Base-by-base conservation (phyloP, 139 green algal species). In the Volvox africanus region DNA sequence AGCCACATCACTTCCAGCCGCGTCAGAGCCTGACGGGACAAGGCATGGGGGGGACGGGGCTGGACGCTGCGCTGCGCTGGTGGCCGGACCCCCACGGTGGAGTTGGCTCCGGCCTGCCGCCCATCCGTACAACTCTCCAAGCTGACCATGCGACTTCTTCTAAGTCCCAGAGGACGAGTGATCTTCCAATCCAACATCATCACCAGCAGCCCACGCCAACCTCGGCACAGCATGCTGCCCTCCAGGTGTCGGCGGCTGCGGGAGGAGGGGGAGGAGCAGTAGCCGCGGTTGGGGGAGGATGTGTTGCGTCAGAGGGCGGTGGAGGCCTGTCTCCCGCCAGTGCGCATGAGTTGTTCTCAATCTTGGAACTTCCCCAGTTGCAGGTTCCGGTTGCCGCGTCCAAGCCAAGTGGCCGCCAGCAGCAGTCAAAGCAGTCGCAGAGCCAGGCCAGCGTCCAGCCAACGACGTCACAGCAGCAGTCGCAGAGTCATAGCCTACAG, bases 311-410 rank as follows among this genome's bases (percentile, higher is more conserved):
- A 9, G 78, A 67, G 37, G 26, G 28, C 12, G 79, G 21, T 2
- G 79, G 44, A 9, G 80, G 80, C 0, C 80, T 86, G 28, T 86
- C 80, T 21, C 80, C 80, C 26, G 44, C 26, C 22, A 86, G 44
- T 44, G 50, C 80, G 3, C 16, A 37, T 22, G 26, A 86, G 80
- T 30, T 86, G 37, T 86, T 86, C 50, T 21, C 19, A 0, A 71
- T 71, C 50, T 44, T 86, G 50, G 80, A 71, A 17, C 11, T 86
- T 44, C 50, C 78, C 36, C 76, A 82, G 76, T 30, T 61, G 76
- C 76, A 82, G 33, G 55, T 55, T 20, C 76, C 76, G 2, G 16
- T 21, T 80, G 2, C 33, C 6, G 28, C 18, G 55, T 17, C 22
- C 9, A 79, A 79, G 71, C 5, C 44, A 55, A 55, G 44, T 55